phyloP scores from a whole-genome alignment of 768 basidiomycete genomes.

The Agrocybe praecox region DNA sequence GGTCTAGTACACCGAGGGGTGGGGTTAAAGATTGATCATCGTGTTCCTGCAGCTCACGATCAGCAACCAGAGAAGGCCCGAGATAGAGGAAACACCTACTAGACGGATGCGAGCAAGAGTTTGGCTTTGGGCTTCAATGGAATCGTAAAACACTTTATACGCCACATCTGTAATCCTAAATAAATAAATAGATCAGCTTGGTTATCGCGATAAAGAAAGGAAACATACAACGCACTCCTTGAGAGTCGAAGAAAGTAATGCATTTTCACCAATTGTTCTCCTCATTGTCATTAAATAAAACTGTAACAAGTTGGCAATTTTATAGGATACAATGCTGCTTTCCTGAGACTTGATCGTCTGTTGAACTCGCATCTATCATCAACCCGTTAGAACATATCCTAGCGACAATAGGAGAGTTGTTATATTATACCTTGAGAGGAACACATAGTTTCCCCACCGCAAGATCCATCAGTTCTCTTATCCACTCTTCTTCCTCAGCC shows the following conservation, averaged over 20 bases:
- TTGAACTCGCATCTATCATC: slow-evolving; percentile 75
- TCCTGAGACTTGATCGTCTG: slow-evolving; percentile 95
- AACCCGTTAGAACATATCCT: not conserved
- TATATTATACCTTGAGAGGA: slow-evolving; percentile 74
- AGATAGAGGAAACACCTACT: slow-evolving; percentile 35
- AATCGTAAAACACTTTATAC: slow-evolving; percentile 85
- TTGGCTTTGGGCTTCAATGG: slow-evolving; percentile 83
- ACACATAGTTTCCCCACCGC: slow-evolving; percentile 83
- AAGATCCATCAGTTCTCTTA: slow-evolving; percentile 77
- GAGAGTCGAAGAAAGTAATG: slow-evolving; percentile 74
- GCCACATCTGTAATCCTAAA: slow-evolving; percentile 77
- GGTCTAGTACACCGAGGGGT: slow-evolving; percentile 79
- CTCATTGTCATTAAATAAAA: slow-evolving; percentile 95
- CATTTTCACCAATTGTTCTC: slow-evolving; percentile 85
- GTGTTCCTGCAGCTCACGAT: slow-evolving; percentile 44
- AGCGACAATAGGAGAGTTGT: not conserved
- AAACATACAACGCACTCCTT: slow-evolving; percentile 61
- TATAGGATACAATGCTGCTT: slow-evolving; percentile 89
- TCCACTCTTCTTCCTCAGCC: slow-evolving; percentile 77
- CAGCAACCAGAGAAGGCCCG: slow-evolving; percentile 22
- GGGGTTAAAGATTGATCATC: slow-evolving; percentile 75
- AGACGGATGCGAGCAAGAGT: slow-evolving; percentile 55
- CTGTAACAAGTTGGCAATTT: slow-evolving; percentile 91
- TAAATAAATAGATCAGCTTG: not conserved
- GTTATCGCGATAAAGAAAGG: not conserved